A percentile compares a stretch with the other conserved stretches of the same genome.
Conservation (phyloP, 768 basidiomycete genomes). For the Megacollybia marginata region DNA sequence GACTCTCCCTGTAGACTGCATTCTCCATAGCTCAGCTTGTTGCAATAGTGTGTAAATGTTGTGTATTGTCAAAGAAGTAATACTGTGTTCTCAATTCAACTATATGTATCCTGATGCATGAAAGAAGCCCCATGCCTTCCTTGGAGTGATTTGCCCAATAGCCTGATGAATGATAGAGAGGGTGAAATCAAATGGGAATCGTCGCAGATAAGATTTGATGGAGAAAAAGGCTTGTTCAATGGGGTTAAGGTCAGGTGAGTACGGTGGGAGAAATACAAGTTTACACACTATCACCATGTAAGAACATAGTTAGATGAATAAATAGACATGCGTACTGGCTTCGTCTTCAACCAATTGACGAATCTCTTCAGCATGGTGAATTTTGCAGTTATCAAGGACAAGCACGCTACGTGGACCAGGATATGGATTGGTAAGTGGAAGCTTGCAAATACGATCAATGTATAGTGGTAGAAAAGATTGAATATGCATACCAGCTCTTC, state of each 20-base stretch:
- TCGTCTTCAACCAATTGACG: slow-evolving; percentile 6
- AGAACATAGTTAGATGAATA: neutral
- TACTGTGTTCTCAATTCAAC: no score
- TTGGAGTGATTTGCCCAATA: neutral
- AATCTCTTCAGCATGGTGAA: slow-evolving; percentile 17
- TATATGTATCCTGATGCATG: neutral
- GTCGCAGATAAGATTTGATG: slow-evolving; percentile 13
- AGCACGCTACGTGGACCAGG: slow-evolving; percentile 14
- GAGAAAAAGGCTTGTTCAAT: slow-evolving; percentile 22
- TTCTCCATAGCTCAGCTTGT: neutral
- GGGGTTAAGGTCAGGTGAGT: slow-evolving; percentile 23
- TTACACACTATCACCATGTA: slow-evolving; percentile 12
- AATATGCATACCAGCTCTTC: slow-evolving; percentile 7
- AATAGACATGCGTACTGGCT: slow-evolving; percentile 4
- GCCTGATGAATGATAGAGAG: neutral
- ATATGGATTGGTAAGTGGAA: slow-evolving; percentile 14
- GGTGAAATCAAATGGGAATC: neutral
- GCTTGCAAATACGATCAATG: neutral
- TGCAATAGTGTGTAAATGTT: neutral
- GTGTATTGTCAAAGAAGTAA: neutral
- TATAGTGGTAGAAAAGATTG: neutral
- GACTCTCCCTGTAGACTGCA: no score
- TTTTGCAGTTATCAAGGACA: slow-evolving; percentile 17
- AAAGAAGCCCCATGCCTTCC: neutral
- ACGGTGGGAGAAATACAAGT: slow-evolving; percentile 19